Evolutionary conservation across 2,329 filamentous ascomycete genomes (phyloP).

Genomic region (Penicillium thymicola): DNA sequence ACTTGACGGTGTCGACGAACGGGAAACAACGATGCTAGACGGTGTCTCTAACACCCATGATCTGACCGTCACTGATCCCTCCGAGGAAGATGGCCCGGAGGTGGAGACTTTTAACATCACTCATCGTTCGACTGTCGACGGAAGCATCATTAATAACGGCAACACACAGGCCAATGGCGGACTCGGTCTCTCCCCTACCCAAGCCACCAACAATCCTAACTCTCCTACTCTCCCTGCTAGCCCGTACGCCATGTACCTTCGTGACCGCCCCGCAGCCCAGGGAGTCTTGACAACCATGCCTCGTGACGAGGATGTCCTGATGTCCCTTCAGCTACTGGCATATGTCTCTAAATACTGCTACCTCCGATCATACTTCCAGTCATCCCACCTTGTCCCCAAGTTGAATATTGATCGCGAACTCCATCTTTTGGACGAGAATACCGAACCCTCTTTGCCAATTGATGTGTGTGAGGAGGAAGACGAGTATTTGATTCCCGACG

Average conservation of each 20-base stretch:
- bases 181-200: slow-evolving; percentile 70
- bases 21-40: slow-evolving; percentile 69
- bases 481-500: slow-evolving; percentile 87
- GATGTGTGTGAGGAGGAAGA: slow-evolving; percentile 61
- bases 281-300: slow-evolving; percentile 87
- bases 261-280: slow-evolving; percentile 68
- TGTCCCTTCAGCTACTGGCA: slow-evolving; percentile 93
- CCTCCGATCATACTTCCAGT: slow-evolving; percentile 89
- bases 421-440: slow-evolving; percentile 71
- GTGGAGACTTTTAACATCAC: slow-evolving; percentile 92
- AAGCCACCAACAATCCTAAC: slow-evolving; percentile 58
- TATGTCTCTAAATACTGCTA: slow-evolving; percentile 99
- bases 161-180: slow-evolving; percentile 64
- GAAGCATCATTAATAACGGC: slow-evolving; percentile 70
- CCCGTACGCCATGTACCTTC: slow-evolving; percentile 73
- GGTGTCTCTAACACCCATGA: slow-evolving; percentile 67
- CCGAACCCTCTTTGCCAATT: slow-evolving; percentile 37
- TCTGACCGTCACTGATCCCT: slow-evolving; percentile 72
- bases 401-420: slow-evolving; percentile 88
- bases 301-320: slow-evolving; percentile 92
- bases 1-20: slow-evolving; percentile 83
- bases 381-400: slow-evolving; percentile 86
- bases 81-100: slow-evolving; percentile 68
- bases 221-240: slow-evolving; percentile 70
- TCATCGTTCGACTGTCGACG: slow-evolving; percentile 78